A percentile compares a stretch with the other conserved stretches of the same genome.
phyloP scores from a whole-genome alignment of 176 grass and related monocot genomes.

The Aegilops speltoides region DNA sequence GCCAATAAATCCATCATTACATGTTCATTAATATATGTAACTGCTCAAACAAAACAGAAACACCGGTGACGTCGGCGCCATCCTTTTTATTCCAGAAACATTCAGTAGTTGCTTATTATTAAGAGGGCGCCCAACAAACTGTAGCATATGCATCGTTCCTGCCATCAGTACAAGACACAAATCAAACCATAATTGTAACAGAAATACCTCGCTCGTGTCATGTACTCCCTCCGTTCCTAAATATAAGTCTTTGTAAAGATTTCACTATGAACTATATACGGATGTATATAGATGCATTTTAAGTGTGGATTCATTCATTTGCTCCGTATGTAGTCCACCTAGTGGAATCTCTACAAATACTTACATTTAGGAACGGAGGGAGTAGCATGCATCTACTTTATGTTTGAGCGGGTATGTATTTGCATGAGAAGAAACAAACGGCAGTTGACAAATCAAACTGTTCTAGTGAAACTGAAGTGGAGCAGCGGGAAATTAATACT shows the following conservation, averaged over 20 bases:
- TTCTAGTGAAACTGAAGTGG: neutral
- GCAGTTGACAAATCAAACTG: neutral
- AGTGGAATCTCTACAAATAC: too few species aligned
- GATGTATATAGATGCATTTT: too few species aligned
- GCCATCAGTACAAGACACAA: conserved; percentile 5
- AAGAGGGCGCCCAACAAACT: neutral
- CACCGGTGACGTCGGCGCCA: neutral
- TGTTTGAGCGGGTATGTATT: neutral
- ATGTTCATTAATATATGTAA: neutral
- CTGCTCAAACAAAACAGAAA: conserved; percentile 19
- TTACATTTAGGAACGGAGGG: too few species aligned
- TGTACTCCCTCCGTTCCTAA: too few species aligned
- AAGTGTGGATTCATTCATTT: too few species aligned
- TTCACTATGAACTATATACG: too few species aligned
- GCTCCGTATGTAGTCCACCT: too few species aligned
- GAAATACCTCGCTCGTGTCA: neutral
- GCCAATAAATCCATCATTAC: neutral
- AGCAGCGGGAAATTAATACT: neutral
- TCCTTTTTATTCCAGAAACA: conserved; percentile 29
- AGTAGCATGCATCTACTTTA: neutral
- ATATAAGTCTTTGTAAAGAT: too few species aligned
- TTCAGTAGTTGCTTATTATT: conserved; percentile 23
- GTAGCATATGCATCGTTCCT: neutral
- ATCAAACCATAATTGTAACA: neutral
- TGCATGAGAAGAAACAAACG: neutral